Base-by-base conservation (phyloP, 2,329 filamentous ascomycete genomes). In the Cephalotrichum gorgonifer region DNA sequence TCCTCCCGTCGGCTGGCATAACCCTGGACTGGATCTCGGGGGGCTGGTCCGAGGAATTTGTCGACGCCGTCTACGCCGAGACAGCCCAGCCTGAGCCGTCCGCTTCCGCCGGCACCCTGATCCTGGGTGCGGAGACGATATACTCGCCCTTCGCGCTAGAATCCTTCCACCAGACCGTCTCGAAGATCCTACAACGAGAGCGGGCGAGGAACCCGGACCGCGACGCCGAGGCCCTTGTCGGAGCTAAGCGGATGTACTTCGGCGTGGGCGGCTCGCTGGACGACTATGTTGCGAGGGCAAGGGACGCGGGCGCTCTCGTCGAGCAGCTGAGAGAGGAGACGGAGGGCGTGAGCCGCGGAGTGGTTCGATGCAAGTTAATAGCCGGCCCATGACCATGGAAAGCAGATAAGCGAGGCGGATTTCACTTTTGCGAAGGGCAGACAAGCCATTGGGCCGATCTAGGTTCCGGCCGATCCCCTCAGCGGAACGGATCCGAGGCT, bases 181-280 rank as follows among this genome's bases (percentile, higher is more conserved):
- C 84, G 39, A 67, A 67, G 4, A 66, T 87, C 15, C 66, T 89
- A 42, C 60, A 70, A 20, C 64, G 66, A 45, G 71, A 81, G 45
- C 50, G 52, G 30, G 30, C 44, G 20, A 47, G 48, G 4, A 49
- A 50, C 2, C 55, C 60, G 2, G 59, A 60, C 3, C 69, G 72
- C 46, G 66, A 69, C 47, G 78, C 80, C 0, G 76, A 75, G 44
- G 81, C 83, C 1, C 68, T 88, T 20, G 75, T 91, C 5, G 86
- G 78, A 3, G 87, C 87, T 1, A 93, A 93, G 68, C 78, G 79
- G 54, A 73, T 90, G 11, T 93, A 93, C 64, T 93, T 93, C 64
- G 87, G 87, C 3, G 87, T 93, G 5, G 87, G 87, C 0, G 87
- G 87, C 0, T 89, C 86, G 20, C 74, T 93, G 22, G 84, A 88